A percentile compares a stretch with the other conserved stretches of the same genome.
Evolutionary conservation across 495 filamentous ascomycete genomes (phyloP).

Genomic region (Talaromyces proteolyticus): DNA sequence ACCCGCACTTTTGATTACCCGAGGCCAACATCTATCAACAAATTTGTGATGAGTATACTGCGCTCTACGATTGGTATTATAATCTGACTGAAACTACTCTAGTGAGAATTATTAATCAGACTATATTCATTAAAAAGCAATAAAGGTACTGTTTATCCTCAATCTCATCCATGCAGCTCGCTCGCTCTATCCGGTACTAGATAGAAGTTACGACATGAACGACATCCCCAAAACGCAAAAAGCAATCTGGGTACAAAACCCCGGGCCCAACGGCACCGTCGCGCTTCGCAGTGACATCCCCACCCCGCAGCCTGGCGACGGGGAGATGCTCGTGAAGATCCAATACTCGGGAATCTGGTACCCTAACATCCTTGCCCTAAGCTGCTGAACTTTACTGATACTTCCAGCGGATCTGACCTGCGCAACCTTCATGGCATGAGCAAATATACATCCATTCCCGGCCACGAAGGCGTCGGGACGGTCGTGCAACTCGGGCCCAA

Average conservation of each 20-base stretch:
- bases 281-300: not conserved
- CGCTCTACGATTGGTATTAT: too few species aligned
- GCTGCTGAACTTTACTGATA: not conserved
- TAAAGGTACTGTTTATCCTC: too few species aligned
- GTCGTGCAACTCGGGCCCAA: constrained; percentile 19
- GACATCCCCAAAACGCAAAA: not conserved
- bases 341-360: not conserved
- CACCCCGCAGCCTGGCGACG: not conserved
- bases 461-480: constrained; percentile 31
- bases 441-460: constrained; percentile 14
- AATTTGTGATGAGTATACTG: too few species aligned
- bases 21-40: too few species aligned
- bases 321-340: not conserved
- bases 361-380: not conserved
- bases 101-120: too few species aligned
- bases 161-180: too few species aligned
- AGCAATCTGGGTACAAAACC: not conserved
- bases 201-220: too few species aligned
- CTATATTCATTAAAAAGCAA: too few species aligned
- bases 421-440: not conserved
- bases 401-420: not conserved
- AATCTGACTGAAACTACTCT: too few species aligned
- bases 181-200: too few species aligned
- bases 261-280: not conserved
- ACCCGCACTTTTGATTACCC: too few species aligned